Percentiles rank a stretch among this genome's conserved stretches.
phyloP scores from a whole-genome alignment of 129 eudicot species.

The Mikania micrantha region DNA sequence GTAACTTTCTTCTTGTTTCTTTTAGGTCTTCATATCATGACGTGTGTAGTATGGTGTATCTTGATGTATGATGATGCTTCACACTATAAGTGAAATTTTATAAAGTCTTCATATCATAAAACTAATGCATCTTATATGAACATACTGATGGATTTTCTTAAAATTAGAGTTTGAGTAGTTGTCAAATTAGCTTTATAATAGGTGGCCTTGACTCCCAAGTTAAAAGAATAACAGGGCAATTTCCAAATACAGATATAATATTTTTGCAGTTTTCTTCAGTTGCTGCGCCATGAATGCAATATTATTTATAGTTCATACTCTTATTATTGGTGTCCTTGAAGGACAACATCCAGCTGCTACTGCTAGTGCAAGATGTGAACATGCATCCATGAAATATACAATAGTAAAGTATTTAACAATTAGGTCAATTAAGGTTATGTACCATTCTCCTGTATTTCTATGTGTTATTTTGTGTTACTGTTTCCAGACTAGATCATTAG shows the following conservation, averaged over 20 bases:
- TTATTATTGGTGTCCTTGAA: not conserved
- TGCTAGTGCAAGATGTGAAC: not conserved
- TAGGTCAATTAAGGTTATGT: not conserved
- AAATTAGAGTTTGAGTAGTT: not conserved
- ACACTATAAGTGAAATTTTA: not conserved
- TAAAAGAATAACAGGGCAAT: not conserved
- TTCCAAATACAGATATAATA: not conserved
- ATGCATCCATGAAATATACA: not conserved
- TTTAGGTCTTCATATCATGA: not conserved
- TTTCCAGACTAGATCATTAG: not conserved
- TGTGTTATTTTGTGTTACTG: not conserved
- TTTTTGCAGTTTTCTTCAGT: not conserved
- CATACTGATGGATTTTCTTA: not conserved
- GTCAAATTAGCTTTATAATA: not conserved
- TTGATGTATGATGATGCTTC: not conserved
- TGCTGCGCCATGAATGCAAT: not conserved
- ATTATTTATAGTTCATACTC: not conserved
- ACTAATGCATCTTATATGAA: not conserved
- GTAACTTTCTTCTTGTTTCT: conserved; percentile 28
- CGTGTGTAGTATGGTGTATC: not conserved
- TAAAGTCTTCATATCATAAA: too few relatives aligned
- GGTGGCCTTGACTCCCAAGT: not conserved
- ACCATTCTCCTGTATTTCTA: not conserved
- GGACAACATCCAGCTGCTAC: not conserved
- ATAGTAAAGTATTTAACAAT: not conserved